Base-by-base conservation (phyloP, 495 filamentous ascomycete genomes). In the Trichoderma reesei region DNA sequence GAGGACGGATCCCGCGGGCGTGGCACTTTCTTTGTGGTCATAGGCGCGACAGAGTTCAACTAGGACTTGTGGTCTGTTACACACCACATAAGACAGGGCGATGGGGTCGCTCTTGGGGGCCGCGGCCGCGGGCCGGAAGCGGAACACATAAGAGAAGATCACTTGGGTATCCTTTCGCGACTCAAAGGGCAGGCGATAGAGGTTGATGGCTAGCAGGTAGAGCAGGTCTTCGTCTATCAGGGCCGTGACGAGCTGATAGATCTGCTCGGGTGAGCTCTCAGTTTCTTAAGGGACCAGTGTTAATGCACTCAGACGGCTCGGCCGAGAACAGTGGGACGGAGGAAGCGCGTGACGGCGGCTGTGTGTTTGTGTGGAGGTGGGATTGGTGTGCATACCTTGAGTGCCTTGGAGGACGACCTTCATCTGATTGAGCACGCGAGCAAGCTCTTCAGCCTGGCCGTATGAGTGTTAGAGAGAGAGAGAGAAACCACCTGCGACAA, bases 131-230 rank as follows among this genome's bases (percentile, higher is more conserved):
- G 83, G 83, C 66, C 87, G 87, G 79, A 90, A 96, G 38, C 91
- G 88, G 71, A 96, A 86, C 61, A 90, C 85, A 75, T 91, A 89
- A 11, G 89, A 93, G 79, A 95, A 89, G 70, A 96, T 92, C 68
- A 89, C 88, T 72, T 96, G 90, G 9, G 87, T 86, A 70, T 96
- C 90, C 76, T 95, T 96, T 69, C 89, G 85, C 34, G 90, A 88
- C 78, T 99, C 95, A 79, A 99, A 99, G 6, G 93, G 90, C 6
- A 98, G 85, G 36, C 86, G 81, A 73, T 88, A 83, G 60, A 99
- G 86, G 71, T 86, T 85, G 56, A 83, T 80, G 36, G 92, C 88
- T 42, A 99, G 86, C 39, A 88, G 78, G 68, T 88, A 89, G 41
- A 98, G 84, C 31, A 99, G 78, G 72, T 97, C 91, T 76, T 96